These are phyloP conservation scores for Claviceps quebecensis DNA, from an alignment of 2,329 filamentous ascomycete species.

Conservation along the genomic window DNA sequence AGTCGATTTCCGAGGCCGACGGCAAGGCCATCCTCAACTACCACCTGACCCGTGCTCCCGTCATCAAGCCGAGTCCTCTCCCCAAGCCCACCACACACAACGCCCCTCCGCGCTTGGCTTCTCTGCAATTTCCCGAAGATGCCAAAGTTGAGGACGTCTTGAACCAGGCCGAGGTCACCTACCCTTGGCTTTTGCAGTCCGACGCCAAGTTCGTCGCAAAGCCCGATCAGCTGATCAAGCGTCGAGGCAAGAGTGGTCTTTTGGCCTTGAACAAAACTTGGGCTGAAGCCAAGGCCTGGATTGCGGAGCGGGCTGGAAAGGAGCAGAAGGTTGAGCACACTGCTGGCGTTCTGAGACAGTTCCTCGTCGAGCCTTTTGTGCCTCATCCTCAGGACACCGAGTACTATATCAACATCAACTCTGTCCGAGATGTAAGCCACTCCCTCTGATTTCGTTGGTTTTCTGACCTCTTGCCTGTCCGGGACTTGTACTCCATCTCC, in stretches of 20 bases:
- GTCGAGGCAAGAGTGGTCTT: slow-evolving; percentile 96
- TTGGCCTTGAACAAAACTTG: slow-evolving; percentile 94
- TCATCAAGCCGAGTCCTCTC: slow-evolving; percentile 96
- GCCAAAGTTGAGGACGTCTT: slow-evolving; percentile 70
- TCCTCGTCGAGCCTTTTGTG: slow-evolving; percentile 96
- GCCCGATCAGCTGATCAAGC: slow-evolving; percentile 99
- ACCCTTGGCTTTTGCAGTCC: slow-evolving; percentile 79
- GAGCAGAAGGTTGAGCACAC: slow-evolving; percentile 84
- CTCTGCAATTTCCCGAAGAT: slow-evolving; percentile 85
- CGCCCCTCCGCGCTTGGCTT: slow-evolving; percentile 76
- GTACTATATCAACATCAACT: slow-evolving; percentile 99
- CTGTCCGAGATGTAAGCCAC: slow-evolving; percentile 86
- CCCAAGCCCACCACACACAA: slow-evolving; percentile 78
- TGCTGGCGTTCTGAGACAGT: slow-evolving; percentile 77
- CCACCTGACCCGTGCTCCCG: slow-evolving; percentile 91
- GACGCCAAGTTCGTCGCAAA: slow-evolving; percentile 94
- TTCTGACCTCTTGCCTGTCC: background rate
- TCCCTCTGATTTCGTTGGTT: background rate
- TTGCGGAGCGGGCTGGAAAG: slow-evolving; percentile 85
- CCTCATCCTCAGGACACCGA: slow-evolving; percentile 91
- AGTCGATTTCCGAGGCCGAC: slow-evolving; percentile 96
- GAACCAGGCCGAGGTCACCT: slow-evolving; percentile 89
- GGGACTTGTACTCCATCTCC: background rate
- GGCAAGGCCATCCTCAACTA: slow-evolving; percentile 99
- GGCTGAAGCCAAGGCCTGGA: slow-evolving; percentile 86